Base-by-base conservation (phyloP, 257 asterid species). In the Plantago elongata region DNA sequence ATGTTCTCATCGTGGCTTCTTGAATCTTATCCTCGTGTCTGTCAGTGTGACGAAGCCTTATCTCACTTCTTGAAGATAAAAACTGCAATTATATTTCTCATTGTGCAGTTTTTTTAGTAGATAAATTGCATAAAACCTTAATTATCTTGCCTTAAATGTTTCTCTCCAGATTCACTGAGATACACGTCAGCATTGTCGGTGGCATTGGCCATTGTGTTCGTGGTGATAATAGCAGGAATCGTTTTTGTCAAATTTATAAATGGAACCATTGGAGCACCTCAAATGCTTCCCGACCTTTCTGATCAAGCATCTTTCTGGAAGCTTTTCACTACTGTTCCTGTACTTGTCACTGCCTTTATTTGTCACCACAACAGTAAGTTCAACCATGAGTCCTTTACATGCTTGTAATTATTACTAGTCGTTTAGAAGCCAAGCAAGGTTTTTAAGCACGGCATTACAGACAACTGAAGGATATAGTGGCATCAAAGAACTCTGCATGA, bases 281-380 rank as follows among this genome's bases (percentile, higher is more conserved):
- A 75, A 54, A 59, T 89, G 76, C 69, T 89, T 68, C 97, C 95
- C 43, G 43, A 77, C 17, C 57, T 89, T 65, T 81, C 65, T 63
- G 85, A 84, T 72, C 97, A 86, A 69, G 95, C 87, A 58, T 86
- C 97, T 57, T 89, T 89, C 80, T 89, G 95, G 97, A 86, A 84
- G 66, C 95, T 86, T 50, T 89, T 82, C 74, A 89, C 97, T 13
- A 74, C 85, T 51, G 88, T 84, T 63, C 95, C 97, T 45, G 78
- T 89, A 64, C 83, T 89, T 12, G 95, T 86, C 79, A 86, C 95
- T 64, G 95, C 97, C 69, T 89, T 80, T 69, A 89, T 89, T 51
- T 89, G 97, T 72, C 97, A 89, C 70, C 97, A 89, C 60, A 89
- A 86, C 15, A 71, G 96, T 89, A 77, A 78, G 90, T 66, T 64